phyloP scores from a whole-genome alignment of 257 asterid genomes.

The Forsythia suspensa region DNA sequence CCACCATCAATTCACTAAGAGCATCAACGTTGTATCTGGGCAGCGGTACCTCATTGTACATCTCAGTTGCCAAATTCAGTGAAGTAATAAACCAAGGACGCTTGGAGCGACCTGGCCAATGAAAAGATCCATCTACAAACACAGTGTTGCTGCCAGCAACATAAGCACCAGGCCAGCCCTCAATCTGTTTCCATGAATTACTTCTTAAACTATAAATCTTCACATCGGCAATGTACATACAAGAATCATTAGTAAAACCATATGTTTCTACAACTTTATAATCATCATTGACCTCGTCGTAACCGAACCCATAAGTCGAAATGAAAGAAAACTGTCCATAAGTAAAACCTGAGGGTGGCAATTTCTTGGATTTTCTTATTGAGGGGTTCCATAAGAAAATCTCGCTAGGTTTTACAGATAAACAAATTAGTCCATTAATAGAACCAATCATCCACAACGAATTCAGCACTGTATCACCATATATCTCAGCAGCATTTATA shows the following conservation, averaged over 20 bases:
- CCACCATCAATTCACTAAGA: neutral
- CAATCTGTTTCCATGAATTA: neutral
- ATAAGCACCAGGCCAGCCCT: neutral
- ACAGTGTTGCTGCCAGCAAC: neutral
- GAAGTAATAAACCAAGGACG: neutral
- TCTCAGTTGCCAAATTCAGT: neutral
- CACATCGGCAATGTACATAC: neutral
- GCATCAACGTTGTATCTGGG: neutral
- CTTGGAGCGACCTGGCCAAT: neutral
- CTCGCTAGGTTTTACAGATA: constrained; percentile 13
- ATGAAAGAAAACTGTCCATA: neutral
- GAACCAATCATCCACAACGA: constrained; percentile 25
- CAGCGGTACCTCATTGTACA: neutral
- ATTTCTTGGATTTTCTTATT: constrained; percentile 14
- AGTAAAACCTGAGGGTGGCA: constrained; percentile 16
- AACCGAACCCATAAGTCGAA: constrained; percentile 34
- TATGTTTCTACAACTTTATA: too few relatives aligned
- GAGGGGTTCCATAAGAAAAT: constrained; percentile 36
- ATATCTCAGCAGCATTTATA: neutral
- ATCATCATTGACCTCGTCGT: constrained; percentile 28
- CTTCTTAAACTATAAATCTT: neutral
- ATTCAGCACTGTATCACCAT: neutral
- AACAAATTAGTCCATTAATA: constrained; percentile 32
- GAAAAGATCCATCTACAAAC: neutral
- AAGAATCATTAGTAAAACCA: neutral